These are phyloP conservation scores for Ophiognomonia clavigignenti-juglandacearum DNA, from an alignment of 2,329 filamentous ascomycete genomes.

Conservation along the genomic window DNA sequence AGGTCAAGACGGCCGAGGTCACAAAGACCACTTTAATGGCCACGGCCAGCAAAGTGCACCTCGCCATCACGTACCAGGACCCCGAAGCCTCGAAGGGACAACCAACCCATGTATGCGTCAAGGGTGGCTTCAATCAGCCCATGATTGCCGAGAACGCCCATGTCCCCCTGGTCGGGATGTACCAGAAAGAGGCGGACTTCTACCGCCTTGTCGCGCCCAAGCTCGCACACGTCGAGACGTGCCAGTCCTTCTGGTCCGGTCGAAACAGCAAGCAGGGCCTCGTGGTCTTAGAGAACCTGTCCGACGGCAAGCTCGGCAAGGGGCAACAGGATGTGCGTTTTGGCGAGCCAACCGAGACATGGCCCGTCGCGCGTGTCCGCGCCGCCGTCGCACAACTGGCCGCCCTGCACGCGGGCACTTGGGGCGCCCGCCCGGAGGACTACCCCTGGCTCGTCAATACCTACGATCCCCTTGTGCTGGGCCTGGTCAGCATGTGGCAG, in stretches of 20 bases:
- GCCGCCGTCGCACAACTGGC: slow-evolving; percentile 33
- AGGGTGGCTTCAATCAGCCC: slow-evolving; percentile 32
- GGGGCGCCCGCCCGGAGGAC: slow-evolving; percentile 26
- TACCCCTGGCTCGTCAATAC: slow-evolving; percentile 20
- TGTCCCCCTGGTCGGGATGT: not conserved
- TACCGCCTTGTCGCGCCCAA: slow-evolving; percentile 3
- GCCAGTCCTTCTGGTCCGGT: not conserved
- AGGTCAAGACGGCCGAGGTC: slow-evolving; percentile 6
- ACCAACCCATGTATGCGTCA: slow-evolving; percentile 28
- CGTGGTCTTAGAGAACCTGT: slow-evolving; percentile 1
- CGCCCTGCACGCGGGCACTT: slow-evolving; percentile 33
- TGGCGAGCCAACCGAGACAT: not conserved
- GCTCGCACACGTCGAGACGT: slow-evolving; percentile 20
- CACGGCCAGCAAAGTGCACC: slow-evolving; percentile 18
- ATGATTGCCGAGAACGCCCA: not conserved
- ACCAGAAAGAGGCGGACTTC: slow-evolving; percentile 3
- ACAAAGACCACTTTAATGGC: slow-evolving; percentile 17
- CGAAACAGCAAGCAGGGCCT: not conserved
- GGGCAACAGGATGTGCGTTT: too few species aligned
- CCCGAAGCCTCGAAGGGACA: slow-evolving; percentile 7
- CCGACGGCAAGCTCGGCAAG: slow-evolving; percentile 19
- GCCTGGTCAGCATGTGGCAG: too few species aligned
- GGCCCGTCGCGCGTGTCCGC: not conserved
- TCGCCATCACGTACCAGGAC: slow-evolving; percentile 23
- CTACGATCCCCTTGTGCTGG: too few species aligned